These are phyloP conservation scores for Irpex sp. DNA, from an alignment of 1,284 basidiomycete genomes.

Conservation along the genomic window DNA sequence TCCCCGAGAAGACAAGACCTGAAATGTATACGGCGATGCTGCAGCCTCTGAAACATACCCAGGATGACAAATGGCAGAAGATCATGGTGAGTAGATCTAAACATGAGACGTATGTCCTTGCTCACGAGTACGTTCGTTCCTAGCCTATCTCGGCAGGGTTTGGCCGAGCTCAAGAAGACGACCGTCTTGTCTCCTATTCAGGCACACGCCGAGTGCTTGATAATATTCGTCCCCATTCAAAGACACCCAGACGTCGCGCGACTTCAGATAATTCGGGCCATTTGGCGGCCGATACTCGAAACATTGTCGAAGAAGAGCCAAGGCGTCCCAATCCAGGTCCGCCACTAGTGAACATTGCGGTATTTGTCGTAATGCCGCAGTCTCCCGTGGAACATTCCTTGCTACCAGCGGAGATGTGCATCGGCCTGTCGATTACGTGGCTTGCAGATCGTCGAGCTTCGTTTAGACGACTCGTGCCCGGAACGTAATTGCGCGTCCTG, in stretches of 20 bases:
- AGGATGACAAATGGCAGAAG: background rate
- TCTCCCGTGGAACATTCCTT: background rate
- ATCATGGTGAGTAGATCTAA: background rate
- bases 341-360: background rate
- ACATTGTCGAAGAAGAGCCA: too few species aligned
- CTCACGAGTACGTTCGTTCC: too few species aligned
- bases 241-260: too few species aligned
- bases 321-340: background rate
- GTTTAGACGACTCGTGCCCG: background rate
- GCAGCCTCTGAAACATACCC: background rate
- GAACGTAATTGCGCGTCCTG: too few species aligned
- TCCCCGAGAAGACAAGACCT: background rate
- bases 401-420: background rate
- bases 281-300: too few species aligned
- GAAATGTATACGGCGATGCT: background rate
- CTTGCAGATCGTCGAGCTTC: background rate
- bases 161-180: too few species aligned
- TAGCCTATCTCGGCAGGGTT: background rate
- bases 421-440: background rate
- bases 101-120: too few species aligned
- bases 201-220: too few species aligned
- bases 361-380: background rate
- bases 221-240: too few species aligned
- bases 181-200: too few species aligned
- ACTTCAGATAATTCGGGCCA: too few species aligned